phyloP scores from a whole-genome alignment of 441 rosid genomes.

The Manihot esculenta region DNA sequence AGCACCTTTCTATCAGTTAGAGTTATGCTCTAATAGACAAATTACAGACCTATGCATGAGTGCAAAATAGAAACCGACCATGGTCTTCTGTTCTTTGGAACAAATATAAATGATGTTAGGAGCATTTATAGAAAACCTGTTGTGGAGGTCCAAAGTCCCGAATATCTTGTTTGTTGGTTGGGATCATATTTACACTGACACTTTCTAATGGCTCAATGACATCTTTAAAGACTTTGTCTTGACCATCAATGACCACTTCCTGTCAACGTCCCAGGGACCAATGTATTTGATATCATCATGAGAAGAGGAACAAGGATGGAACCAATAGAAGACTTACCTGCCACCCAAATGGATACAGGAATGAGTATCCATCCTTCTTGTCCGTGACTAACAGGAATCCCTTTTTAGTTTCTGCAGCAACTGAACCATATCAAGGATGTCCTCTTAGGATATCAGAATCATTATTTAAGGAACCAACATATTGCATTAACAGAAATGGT shows the following conservation, averaged over 20 bases:
- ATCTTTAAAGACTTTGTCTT: constrained; percentile 91
- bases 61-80: not conserved
- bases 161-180: constrained; percentile 67
- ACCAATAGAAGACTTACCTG: constrained; percentile 42
- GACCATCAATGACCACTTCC: constrained; percentile 88
- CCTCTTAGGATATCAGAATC: constrained; percentile 65
- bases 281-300: not conserved
- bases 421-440: constrained; percentile 89
- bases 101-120: not conserved
- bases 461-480: constrained; percentile 23
- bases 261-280: constrained; percentile 28
- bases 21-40: not conserved
- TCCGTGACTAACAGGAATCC: constrained; percentile 63
- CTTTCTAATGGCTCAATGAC: constrained; percentile 91
- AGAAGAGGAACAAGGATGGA: constrained; percentile 1
- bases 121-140: constrained; percentile 45
- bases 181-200: constrained; percentile 65
- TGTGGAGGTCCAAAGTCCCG: constrained; percentile 82
- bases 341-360: constrained; percentile 90
- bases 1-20: not conserved
- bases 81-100: not conserved
- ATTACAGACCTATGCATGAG: constrained; percentile 2
- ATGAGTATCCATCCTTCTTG: constrained; percentile 75
- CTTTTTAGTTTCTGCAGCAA: constrained; percentile 92
- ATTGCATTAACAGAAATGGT: constrained; percentile 18